A percentile compares a stretch with the other conserved stretches of the same genome.
Conservation (phyloP, 2,329 filamentous ascomycete genomes). For the Penicillium crustosum region DNA sequence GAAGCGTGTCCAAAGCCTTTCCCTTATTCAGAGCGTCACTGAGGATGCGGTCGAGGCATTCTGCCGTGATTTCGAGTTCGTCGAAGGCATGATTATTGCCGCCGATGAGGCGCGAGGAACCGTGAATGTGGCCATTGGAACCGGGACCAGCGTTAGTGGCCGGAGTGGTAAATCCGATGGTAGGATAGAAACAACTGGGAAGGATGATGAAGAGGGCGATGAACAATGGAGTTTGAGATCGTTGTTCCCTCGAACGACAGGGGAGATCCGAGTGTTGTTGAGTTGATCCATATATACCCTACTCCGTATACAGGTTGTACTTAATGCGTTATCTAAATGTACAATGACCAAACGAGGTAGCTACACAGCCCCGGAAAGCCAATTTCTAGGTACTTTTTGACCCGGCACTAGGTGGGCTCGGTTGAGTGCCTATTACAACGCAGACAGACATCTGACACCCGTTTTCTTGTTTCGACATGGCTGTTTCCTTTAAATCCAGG, state of each 20-base stretch:
- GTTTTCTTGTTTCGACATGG: no score
- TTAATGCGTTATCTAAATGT: neutral
- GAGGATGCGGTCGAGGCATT: conserved; percentile 82
- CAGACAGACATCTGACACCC: neutral
- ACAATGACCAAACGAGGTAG: neutral
- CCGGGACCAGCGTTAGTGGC: conserved; percentile 25
- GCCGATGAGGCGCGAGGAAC: conserved; percentile 54
- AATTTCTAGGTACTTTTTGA: no score
- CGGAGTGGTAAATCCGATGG: conserved; percentile 20
- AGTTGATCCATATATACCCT: conserved; percentile 44
- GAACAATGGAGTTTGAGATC: conserved; percentile 49
- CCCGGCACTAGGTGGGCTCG: no score
- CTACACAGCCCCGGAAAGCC: no score
- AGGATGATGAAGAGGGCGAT: conserved; percentile 36
- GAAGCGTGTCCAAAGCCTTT: conserved; percentile 69
- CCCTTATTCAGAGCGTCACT: conserved; percentile 71
- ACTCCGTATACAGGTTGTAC: neutral
- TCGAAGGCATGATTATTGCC: conserved; percentile 61
- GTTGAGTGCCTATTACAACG: neutral
- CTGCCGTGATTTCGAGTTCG: conserved; percentile 75
- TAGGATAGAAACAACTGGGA: conserved; percentile 29
- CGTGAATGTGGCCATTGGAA: conserved; percentile 32
- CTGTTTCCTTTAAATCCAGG: no score
- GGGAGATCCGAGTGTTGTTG: conserved; percentile 63
- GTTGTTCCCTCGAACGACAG: conserved; percentile 63